A percentile compares a stretch with the other conserved stretches of the same genome.
These are phyloP conservation scores for Bryopsis sp. DNA, from an alignment of 139 green algal genomes.

Conservation along the genomic window DNA sequence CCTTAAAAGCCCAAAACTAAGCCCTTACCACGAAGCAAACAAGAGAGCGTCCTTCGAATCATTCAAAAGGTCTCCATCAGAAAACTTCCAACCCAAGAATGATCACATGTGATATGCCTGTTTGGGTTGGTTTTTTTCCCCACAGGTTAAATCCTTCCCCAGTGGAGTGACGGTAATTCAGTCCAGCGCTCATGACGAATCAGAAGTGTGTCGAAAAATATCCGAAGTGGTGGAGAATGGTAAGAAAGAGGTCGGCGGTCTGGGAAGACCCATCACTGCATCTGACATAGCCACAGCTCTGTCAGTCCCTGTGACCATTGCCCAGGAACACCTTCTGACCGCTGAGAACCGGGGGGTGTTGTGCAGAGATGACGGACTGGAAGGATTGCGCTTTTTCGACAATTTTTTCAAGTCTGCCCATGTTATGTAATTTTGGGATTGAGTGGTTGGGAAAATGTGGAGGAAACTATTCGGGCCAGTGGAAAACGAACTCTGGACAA, in stretches of 20 bases:
- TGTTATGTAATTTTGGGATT: too few relatives aligned
- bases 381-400: constrained; percentile 74
- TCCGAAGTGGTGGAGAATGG: constrained; percentile 26
- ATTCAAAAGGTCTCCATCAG: too few relatives aligned
- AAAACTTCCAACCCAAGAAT: too few relatives aligned
- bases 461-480: too few relatives aligned
- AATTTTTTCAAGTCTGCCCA: constrained; percentile 95
- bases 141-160: too few relatives aligned
- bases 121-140: too few relatives aligned
- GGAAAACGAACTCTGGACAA: too few relatives aligned
- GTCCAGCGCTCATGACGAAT: constrained; percentile 42
- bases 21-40: too few relatives aligned
- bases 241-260: background rate
- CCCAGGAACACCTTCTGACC: constrained; percentile 67
- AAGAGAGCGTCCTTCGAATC: too few relatives aligned
- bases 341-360: constrained; percentile 70
- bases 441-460: too few relatives aligned
- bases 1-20: too few relatives aligned
- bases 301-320: constrained; percentile 51
- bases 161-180: constrained; percentile 72
- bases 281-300: constrained; percentile 46
- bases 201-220: constrained; percentile 37
- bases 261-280: constrained; percentile 45
- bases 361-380: constrained; percentile 78
- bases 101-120: too few relatives aligned